Conservation (phyloP, 73 alveolate species). For the Paramecium sexaurelia region DNA sequence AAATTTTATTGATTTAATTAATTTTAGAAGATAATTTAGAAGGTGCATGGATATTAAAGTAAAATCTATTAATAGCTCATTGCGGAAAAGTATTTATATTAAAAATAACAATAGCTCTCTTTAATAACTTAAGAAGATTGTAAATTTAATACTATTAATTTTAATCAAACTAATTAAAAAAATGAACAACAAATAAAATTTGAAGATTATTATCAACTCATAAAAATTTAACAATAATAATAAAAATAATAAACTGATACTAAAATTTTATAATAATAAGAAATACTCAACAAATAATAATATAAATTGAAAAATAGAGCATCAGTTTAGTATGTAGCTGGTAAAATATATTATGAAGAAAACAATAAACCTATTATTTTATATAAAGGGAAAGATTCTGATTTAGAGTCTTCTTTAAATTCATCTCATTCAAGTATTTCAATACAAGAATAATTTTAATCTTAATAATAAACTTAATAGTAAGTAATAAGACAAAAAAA, state of each 20-base stretch:
- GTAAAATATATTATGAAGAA: background rate
- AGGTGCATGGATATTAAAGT: background rate
- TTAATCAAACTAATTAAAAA: background rate
- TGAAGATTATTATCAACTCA: background rate
- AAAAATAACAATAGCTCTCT: background rate
- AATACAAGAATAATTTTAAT: background rate
- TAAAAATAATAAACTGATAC: background rate
- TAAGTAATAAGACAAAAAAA: background rate
- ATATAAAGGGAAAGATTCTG: background rate
- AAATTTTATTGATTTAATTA: background rate
- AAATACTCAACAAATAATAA: background rate
- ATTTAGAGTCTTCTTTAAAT: background rate
- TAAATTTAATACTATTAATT: background rate
- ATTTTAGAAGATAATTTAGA: background rate
- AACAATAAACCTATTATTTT: background rate
- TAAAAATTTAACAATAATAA: background rate
- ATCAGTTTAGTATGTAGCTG: background rate
- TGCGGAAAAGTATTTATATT: background rate
- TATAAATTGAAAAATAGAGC: background rate
- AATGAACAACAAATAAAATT: background rate
- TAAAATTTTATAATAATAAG: background rate
- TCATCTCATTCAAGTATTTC: background rate
- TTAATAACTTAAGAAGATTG: background rate
- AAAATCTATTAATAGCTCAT: background rate
- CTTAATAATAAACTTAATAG: background rate